Percentiles rank a stretch among this genome's conserved stretches.
These are phyloP conservation scores for Erucastrum elatum DNA, from an alignment of 345 rosid species.

Conservation along the genomic window DNA sequence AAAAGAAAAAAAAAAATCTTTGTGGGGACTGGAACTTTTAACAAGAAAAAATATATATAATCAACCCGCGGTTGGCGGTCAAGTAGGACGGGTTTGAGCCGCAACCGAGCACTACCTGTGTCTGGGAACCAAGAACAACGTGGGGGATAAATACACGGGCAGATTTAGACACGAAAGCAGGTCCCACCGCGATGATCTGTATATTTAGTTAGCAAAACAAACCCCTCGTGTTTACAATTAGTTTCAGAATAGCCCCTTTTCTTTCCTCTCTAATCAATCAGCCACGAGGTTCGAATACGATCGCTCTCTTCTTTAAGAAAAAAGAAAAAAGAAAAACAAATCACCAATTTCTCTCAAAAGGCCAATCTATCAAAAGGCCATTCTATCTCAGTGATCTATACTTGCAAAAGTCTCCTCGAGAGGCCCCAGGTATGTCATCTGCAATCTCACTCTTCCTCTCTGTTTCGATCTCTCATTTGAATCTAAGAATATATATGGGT, in stretches of 20 bases:
- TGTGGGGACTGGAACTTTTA: no score
- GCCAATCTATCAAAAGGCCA: neutral
- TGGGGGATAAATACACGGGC: neutral
- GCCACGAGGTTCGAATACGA: conserved; percentile 35
- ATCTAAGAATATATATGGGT: conserved; percentile 15
- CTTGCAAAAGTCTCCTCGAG: conserved; percentile 1
- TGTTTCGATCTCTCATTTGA: conserved; percentile 21
- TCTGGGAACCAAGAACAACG: neutral
- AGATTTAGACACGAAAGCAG: neutral
- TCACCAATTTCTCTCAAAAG: conserved; percentile 11
- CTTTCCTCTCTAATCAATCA: conserved; percentile 35
- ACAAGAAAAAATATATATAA: no score
- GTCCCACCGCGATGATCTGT: conserved; percentile 36
- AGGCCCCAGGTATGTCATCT: conserved; percentile 32
- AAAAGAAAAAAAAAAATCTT: no score
- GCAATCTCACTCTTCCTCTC: conserved; percentile 23
- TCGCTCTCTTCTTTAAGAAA: conserved; percentile 4
- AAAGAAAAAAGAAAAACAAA: neutral
- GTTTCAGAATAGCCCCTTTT: conserved; percentile 6
- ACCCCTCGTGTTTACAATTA: conserved; percentile 4
- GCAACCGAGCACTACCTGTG: no score
- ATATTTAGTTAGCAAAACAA: neutral
- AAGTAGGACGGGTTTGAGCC: no score
- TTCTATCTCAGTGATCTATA: conserved; percentile 17
- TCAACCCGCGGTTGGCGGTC: no score